Percentiles rank a stretch among this genome's conserved stretches.
phyloP scores from a whole-genome alignment of 164 flowering plant genomes.

The Tetracentron sinense region DNA sequence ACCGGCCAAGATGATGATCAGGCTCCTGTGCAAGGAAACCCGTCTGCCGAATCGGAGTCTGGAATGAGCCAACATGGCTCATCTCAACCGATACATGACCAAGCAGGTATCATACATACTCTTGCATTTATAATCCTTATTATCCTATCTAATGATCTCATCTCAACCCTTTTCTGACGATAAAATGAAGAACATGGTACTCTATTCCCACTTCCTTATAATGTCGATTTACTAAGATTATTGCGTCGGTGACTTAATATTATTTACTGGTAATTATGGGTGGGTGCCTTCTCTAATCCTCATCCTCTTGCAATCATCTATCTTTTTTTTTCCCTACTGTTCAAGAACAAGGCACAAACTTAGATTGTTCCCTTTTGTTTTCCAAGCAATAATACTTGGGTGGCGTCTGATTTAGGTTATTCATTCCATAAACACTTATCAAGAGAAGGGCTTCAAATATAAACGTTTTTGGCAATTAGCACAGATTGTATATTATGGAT shows the following conservation, averaged over 20 bases:
- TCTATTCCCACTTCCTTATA: no score
- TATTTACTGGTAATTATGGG: neutral
- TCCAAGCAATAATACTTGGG: neutral
- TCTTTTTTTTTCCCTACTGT: constrained; percentile 9
- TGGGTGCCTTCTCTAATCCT: neutral
- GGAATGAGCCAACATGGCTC: constrained; percentile 1
- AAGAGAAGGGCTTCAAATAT: no score
- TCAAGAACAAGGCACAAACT: constrained; percentile 14
- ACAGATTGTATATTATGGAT: no score
- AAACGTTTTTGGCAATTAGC: no score
- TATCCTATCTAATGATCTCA: no score
- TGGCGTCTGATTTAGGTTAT: no score
- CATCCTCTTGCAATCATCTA: neutral
- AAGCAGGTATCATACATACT: constrained; percentile 16
- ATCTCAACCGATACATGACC: constrained; percentile 31
- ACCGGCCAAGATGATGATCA: constrained; percentile 1
- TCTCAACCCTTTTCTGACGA: no score
- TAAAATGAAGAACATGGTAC: constrained; percentile 15
- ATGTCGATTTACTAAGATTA: neutral
- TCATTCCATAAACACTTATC: no score
- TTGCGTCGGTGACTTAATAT: neutral
- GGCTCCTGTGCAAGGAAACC: constrained; percentile 8
- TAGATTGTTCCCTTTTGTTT: neutral
- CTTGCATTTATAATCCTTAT: no score
- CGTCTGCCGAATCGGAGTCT: neutral